These are phyloP conservation scores for Stipa capillata DNA, from an alignment of 176 grass and related monocot genomes.

Conservation along the genomic window DNA sequence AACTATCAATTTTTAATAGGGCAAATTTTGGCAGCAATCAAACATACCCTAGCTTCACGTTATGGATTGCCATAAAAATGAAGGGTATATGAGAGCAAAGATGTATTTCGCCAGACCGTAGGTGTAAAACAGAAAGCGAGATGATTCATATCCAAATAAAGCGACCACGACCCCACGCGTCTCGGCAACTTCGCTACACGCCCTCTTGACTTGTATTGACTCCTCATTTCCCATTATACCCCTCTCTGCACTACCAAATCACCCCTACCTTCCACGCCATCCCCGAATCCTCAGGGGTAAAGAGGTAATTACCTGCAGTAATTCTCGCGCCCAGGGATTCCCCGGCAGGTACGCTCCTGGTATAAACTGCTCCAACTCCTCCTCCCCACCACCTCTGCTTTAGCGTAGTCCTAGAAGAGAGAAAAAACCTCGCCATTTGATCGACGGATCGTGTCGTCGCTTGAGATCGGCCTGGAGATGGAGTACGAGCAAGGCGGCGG, in stretches of 20 bases:
- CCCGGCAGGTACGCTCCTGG: not conserved
- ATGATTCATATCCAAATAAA: not conserved
- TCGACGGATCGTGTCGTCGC: not conserved
- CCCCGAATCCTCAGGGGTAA: not conserved
- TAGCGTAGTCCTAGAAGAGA: not conserved
- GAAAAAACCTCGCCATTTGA: not conserved
- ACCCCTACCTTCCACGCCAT: too few relatives aligned
- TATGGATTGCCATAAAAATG: too few relatives aligned
- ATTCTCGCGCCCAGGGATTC: not conserved
- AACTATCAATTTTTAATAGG: too few relatives aligned
- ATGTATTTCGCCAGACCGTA: not conserved
- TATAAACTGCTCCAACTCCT: not conserved
- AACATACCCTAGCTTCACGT: too few relatives aligned
- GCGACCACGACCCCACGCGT: not conserved
- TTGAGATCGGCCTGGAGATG: not conserved
- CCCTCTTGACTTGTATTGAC: conserved; percentile 8
- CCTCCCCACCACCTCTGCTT: too few relatives aligned
- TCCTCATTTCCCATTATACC: fast-evolving
- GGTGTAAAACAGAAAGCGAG: not conserved
- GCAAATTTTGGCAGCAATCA: too few relatives aligned
- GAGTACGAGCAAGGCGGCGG: conserved; percentile 15
- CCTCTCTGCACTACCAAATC: not conserved
- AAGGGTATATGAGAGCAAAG: too few relatives aligned
- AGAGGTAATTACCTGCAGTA: not conserved
- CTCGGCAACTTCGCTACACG: not conserved